Conservation (phyloP, 768 basidiomycete species). For the Tephrocybe sp. region DNA sequence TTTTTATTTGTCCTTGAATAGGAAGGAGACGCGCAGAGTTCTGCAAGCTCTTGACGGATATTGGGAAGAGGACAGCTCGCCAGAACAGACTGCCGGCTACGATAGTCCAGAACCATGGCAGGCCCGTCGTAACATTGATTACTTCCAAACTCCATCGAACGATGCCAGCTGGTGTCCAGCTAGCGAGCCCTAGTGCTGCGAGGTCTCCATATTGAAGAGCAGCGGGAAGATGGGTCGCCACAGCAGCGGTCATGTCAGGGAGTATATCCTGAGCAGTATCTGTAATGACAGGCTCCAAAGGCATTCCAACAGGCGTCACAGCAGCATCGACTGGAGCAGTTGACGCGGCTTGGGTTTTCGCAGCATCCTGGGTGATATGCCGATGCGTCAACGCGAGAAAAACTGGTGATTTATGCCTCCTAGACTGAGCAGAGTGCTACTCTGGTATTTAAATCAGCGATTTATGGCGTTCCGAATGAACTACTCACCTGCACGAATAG, state of each 20-base stretch:
- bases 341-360: constrained; percentile 13
- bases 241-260: constrained; percentile 21
- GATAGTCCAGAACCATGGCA: constrained; percentile 87
- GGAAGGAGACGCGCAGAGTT: constrained; percentile 60
- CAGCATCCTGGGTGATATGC: constrained; percentile 16
- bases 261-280: constrained; percentile 10
- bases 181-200: constrained; percentile 59
- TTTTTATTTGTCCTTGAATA: constrained; percentile 50
- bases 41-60: constrained; percentile 53
- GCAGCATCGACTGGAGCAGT: constrained; percentile 4
- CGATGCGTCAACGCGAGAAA: constrained; percentile 13
- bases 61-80: constrained; percentile 58
- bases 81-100: constrained; percentile 60
- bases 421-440: constrained; percentile 14
- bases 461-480: constrained; percentile 1
- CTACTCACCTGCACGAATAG: constrained; percentile 19
- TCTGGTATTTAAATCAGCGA: constrained; percentile 8
- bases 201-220: constrained; percentile 73
- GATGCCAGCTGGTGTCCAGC: constrained; percentile 65
- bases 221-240: constrained; percentile 29
- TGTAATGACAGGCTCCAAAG: not conserved
- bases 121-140: constrained; percentile 62
- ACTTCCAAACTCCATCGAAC: constrained; percentile 63
- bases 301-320: not conserved
- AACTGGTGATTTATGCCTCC: constrained; percentile 4